Conservation (phyloP, 805 yeast species). For the Metschnikowia cubensis region DNA sequence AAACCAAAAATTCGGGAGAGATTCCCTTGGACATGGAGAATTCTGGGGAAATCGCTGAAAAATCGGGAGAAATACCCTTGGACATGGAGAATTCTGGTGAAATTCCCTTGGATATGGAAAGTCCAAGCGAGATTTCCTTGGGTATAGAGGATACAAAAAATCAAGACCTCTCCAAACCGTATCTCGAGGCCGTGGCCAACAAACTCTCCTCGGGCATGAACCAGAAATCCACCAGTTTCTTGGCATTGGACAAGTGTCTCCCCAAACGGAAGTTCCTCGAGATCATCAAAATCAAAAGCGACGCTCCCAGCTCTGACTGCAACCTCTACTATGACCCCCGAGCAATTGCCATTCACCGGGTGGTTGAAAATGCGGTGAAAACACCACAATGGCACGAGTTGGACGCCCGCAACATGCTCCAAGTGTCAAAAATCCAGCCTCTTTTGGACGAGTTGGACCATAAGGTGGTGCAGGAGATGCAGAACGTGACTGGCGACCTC, state of each 20-base stretch:
- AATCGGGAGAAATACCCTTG: neutral
- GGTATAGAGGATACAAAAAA: neutral
- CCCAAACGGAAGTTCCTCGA: conserved; percentile 61
- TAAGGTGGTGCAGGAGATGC: conserved; percentile 19
- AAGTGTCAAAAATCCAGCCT: conserved; percentile 10
- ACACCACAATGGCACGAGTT: conserved; percentile 15
- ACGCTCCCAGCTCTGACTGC: neutral
- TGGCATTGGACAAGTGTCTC: conserved; percentile 83
- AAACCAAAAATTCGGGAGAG: no score
- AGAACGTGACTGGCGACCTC: conserved; percentile 14
- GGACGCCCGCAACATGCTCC: conserved; percentile 12
- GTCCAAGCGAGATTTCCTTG: neutral
- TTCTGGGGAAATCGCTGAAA: neutral
- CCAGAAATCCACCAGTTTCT: conserved; percentile 49
- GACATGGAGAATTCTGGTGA: neutral
- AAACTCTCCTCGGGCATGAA: neutral
- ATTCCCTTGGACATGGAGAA: conserved; percentile 23
- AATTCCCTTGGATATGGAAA: no score
- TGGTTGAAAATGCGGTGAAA: conserved; percentile 27
- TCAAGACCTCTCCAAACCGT: neutral
- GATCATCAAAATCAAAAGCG: conserved; percentile 36
- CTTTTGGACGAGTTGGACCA: conserved; percentile 20
- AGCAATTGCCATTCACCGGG: conserved; percentile 32
- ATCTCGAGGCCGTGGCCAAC: neutral
- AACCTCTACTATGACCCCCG: conserved; percentile 29